Percentiles rank a stretch among this genome's conserved stretches.
Conservation (phyloP, 345 rosid species). For the Arabidopsis arenosa region DNA sequence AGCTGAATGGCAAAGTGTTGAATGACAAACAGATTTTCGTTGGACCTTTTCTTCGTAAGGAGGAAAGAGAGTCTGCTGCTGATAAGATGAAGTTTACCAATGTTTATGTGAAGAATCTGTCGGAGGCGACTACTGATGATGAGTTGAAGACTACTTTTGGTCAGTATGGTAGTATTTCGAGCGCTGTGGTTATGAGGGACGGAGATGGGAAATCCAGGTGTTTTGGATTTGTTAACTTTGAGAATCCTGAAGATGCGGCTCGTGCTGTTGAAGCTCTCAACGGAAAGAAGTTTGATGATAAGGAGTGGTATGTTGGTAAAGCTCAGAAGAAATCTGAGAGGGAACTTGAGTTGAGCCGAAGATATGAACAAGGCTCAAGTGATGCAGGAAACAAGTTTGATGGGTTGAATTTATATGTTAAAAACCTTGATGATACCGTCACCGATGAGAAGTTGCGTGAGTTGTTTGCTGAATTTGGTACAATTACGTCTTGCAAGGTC, state of each 20-base stretch:
- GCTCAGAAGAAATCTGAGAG: constrained; percentile 95
- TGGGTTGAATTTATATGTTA: constrained; percentile 84
- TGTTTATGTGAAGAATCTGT: constrained; percentile 78
- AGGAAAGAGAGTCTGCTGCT: constrained; percentile 64
- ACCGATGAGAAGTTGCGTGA: constrained; percentile 91
- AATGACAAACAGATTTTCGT: constrained; percentile 80
- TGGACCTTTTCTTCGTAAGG: constrained; percentile 80
- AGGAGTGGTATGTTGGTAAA: constrained; percentile 95
- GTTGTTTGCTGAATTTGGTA: constrained; percentile 78
- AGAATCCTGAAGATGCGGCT: constrained; percentile 86
- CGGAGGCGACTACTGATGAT: constrained; percentile 63
- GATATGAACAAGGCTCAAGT: constrained; percentile 76
- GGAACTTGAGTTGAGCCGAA: constrained; percentile 69
- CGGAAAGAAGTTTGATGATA: constrained; percentile 77
- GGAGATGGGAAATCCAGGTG: constrained; percentile 84
- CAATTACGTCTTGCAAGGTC: constrained; percentile 94
- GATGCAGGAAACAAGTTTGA: constrained; percentile 74
- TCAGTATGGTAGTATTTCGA: constrained; percentile 70
- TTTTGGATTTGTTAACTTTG: constrained; percentile 97
- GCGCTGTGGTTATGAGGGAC: constrained; percentile 76
- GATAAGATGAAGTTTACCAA: constrained; percentile 70
- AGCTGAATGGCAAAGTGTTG: constrained; percentile 70
- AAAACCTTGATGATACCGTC: constrained; percentile 85
- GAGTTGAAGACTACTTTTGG: constrained; percentile 64
- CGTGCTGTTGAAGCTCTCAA: constrained; percentile 86